Evolutionary conservation across 495 filamentous ascomycete genomes (phyloP).

Genomic region (Neurospora terricola): DNA sequence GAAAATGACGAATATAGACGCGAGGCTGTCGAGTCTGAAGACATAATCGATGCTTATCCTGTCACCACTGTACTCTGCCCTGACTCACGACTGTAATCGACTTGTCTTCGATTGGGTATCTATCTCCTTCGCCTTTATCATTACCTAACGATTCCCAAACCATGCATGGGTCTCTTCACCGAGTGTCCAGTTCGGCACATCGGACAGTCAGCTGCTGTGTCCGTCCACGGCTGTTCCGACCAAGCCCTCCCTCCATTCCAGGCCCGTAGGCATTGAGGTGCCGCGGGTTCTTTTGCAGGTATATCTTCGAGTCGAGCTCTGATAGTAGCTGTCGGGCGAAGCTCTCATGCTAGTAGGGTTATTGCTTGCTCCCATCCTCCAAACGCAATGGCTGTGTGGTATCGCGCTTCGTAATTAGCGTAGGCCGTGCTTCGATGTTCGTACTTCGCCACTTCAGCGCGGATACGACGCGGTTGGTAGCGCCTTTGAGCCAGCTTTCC

Average conservation of each 20-base stretch:
- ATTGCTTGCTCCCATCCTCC: background rate
- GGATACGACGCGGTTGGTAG: background rate
- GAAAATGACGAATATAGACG: background rate
- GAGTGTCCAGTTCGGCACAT: background rate
- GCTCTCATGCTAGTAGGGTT: background rate
- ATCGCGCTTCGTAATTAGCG: background rate
- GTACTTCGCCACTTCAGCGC: background rate
- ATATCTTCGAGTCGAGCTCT: background rate
- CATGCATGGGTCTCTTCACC: background rate
- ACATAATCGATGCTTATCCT: background rate
- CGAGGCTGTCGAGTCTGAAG: background rate
- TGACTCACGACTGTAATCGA: background rate
- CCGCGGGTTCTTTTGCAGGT: background rate
- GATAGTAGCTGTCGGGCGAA: background rate
- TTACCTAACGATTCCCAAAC: background rate
- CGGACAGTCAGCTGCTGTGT: background rate
- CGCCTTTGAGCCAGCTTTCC: background rate
- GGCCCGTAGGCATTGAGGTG: background rate
- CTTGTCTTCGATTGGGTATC: background rate
- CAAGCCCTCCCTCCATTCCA: background rate
- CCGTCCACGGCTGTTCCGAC: background rate
- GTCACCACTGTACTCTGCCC: background rate
- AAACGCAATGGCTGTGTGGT: background rate
- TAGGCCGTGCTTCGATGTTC: background rate
- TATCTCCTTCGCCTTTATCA: background rate